phyloP scores from a whole-genome alignment of 2,329 filamentous ascomycete species.

The Emergomyces africanus region DNA sequence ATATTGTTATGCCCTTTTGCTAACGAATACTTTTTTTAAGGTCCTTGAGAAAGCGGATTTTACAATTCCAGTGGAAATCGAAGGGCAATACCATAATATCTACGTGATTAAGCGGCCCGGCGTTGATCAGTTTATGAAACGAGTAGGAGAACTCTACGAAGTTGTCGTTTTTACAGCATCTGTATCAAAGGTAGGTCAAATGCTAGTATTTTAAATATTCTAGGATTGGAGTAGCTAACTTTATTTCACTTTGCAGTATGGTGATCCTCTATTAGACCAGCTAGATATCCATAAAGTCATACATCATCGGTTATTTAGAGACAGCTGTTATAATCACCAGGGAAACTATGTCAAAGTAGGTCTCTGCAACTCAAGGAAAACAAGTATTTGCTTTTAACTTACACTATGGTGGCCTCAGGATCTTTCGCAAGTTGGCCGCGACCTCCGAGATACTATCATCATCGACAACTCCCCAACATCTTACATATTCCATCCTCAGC shows the following conservation, averaged over 20 bases:
- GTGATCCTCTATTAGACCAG: slow-evolving; percentile 89
- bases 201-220: slow-evolving; percentile 3
- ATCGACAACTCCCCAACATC: slow-evolving; percentile 99
- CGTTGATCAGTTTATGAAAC: slow-evolving; percentile 97
- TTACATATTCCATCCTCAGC: slow-evolving; percentile 98
- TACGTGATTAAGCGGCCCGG: slow-evolving; percentile 99
- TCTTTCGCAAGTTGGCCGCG: slow-evolving; percentile 87
- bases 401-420: slow-evolving; percentile 39
- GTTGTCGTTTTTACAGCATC: slow-evolving; percentile 98
- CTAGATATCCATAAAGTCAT: slow-evolving; percentile 95
- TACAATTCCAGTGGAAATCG: slow-evolving; percentile 96
- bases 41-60: slow-evolving; percentile 97
- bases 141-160: slow-evolving; percentile 93
- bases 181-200: slow-evolving; percentile 68
- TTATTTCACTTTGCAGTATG: slow-evolving; percentile 49
- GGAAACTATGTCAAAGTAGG: slow-evolving; percentile 89
- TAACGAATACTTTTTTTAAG: slow-evolving; percentile 34
- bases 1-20: slow-evolving; percentile 8
- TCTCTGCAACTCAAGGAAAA: not conserved
- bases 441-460: slow-evolving; percentile 95
- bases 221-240: slow-evolving; percentile 7
- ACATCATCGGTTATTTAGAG: slow-evolving; percentile 89
- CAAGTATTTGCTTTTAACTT: slow-evolving; percentile 6
- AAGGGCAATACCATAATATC: slow-evolving; percentile 97
- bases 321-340: slow-evolving; percentile 99